These are phyloP conservation scores for Phytophthora syringae DNA, from an alignment of 352 stramenopile genomes.

Conservation along the genomic window DNA sequence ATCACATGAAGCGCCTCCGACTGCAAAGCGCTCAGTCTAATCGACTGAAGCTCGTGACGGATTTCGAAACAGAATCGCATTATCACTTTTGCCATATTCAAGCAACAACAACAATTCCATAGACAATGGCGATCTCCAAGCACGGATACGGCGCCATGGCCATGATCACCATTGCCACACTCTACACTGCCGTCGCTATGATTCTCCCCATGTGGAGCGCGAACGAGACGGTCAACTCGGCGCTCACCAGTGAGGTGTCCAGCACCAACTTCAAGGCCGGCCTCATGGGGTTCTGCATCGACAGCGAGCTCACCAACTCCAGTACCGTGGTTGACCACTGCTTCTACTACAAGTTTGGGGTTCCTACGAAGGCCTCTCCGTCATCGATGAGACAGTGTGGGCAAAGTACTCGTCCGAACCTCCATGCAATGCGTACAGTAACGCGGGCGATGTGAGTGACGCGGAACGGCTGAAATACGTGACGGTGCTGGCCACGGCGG, in stretches of 20 bases:
- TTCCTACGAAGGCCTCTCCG: conserved; percentile 43
- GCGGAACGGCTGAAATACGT: conserved; percentile 36
- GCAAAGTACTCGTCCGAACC: conserved; percentile 53
- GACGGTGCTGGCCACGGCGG: conserved; percentile 40
- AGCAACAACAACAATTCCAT: no score
- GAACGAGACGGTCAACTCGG: conserved; percentile 26
- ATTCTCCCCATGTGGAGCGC: conserved; percentile 21
- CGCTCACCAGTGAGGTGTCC: conserved; percentile 12
- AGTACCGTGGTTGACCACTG: conserved; percentile 55
- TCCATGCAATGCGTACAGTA: conserved; percentile 56
- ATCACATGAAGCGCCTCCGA: no score
- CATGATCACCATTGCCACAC: conserved; percentile 22
- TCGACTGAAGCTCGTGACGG: no score
- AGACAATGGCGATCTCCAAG: conserved; percentile 25
- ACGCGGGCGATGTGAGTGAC: conserved; percentile 37
- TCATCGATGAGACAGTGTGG: conserved; percentile 36
- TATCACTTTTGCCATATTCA: no score
- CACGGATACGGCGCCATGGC: conserved; percentile 21
- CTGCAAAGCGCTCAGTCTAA: no score
- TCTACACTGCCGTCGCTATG: conserved; percentile 27
- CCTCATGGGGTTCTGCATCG: conserved; percentile 45
- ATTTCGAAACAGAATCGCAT: no score
- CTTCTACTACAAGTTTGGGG: conserved; percentile 68
- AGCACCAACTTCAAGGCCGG: conserved; percentile 31
- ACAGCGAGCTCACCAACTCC: conserved; percentile 51